phyloP scores from a whole-genome alignment of 2,329 filamentous ascomycete genomes.

The Colletotrichum sp. region DNA sequence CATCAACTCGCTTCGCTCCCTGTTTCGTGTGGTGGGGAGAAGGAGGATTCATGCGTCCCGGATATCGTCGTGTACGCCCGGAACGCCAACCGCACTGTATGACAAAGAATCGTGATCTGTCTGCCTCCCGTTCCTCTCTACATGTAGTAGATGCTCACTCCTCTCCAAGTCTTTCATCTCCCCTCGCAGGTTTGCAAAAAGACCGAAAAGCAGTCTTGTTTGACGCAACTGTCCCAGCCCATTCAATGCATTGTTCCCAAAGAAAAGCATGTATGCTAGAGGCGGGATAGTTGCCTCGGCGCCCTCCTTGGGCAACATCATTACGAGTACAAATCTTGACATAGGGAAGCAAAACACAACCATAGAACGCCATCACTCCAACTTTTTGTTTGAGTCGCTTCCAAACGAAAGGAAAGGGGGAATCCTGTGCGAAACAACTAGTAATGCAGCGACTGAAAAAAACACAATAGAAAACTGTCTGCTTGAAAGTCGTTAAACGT shows the following conservation, averaged over 20 bases:
- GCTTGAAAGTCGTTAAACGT: not conserved
- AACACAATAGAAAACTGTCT: not conserved
- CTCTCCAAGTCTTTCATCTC: not conserved
- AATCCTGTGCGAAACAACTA: not conserved
- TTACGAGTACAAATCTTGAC: not conserved
- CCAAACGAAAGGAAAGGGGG: slow-evolving; percentile 8
- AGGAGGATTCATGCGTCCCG: not conserved
- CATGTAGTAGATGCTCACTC: not conserved
- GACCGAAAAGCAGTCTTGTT: not conserved
- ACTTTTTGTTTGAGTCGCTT: slow-evolving; percentile 16
- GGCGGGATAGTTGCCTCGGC: not conserved
- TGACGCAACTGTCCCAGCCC: not conserved
- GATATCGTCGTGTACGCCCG: slow-evolving; percentile 16
- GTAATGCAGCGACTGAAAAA: not conserved
- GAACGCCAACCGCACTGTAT: not conserved
- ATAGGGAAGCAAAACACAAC: not conserved
- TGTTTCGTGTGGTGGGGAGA: not conserved
- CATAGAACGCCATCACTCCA: slow-evolving; percentile 4
- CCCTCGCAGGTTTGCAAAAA: not conserved
- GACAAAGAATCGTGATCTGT: not conserved
- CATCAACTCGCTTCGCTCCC: not conserved
- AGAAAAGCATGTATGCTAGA: not conserved
- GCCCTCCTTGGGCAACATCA: not conserved
- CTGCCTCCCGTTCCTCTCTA: not conserved
- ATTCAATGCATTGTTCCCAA: not conserved